A percentile compares a stretch with the other conserved stretches of the same genome.
phyloP scores from a whole-genome alignment of 2,329 filamentous ascomycete genomes.

The Aspergillus candidus region DNA sequence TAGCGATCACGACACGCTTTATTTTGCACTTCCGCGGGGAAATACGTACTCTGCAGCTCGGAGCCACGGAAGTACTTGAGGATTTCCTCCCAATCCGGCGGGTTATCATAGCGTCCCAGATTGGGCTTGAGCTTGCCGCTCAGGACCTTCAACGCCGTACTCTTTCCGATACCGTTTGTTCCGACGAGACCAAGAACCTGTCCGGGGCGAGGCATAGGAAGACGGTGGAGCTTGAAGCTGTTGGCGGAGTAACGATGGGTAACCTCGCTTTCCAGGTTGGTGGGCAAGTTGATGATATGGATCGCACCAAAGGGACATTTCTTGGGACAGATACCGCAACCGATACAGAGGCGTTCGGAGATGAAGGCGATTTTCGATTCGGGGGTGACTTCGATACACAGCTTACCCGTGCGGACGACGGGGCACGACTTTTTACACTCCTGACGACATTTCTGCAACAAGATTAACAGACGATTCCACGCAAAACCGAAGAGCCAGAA shows the following conservation, averaged over 20 bases:
- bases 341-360: slow-evolving; percentile 90
- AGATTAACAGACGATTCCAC: slow-evolving; percentile 10
- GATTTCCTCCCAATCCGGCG: slow-evolving; percentile 98
- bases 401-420: slow-evolving; percentile 93
- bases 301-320: slow-evolving; percentile 98
- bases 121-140: slow-evolving; percentile 99
- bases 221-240: slow-evolving; percentile 97
- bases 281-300: slow-evolving; percentile 99
- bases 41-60: slow-evolving; percentile 78
- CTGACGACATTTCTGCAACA: slow-evolving; percentile 82
- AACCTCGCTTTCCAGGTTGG: slow-evolving; percentile 96
- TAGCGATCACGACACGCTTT: slow-evolving; percentile 5
- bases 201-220: slow-evolving; percentile 91
- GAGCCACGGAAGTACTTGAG: slow-evolving; percentile 97
- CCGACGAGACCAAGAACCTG: slow-evolving; percentile 94
- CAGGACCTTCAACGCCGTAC: slow-evolving; percentile 97
- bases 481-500: not conserved
- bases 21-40: too few species aligned
- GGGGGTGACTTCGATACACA: slow-evolving; percentile 88
- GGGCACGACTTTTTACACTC: slow-evolving; percentile 99
- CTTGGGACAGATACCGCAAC: slow-evolving; percentile 99
- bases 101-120: slow-evolving; percentile 88
- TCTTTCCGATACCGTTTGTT: slow-evolving; percentile 99
- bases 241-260: slow-evolving; percentile 99
- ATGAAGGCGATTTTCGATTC: slow-evolving; percentile 96